Evolutionary conservation across 352 stramenopile genomes (phyloP), one percentile per base, ranked within the genome.

Genomic region (Phytophthora parvispora): DNA sequence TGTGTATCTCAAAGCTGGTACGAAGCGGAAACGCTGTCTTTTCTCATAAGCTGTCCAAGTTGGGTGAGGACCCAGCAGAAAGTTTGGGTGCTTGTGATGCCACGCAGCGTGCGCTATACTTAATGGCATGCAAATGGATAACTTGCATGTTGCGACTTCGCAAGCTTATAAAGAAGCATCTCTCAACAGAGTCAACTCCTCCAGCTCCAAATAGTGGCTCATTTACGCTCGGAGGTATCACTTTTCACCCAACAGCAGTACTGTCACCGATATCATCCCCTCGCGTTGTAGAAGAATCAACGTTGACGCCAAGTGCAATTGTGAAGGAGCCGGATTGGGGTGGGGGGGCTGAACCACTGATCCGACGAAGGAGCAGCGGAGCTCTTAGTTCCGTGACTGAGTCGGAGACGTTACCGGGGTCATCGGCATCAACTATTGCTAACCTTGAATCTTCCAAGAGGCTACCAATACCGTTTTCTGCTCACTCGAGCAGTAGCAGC

Each of bases 91-190:
- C 80, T 16, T 89, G 77, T 18, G 84, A 92, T 62, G 64, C 67
- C 0, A 79, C 72, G 2, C 86, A 93, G 24, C 84, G 84, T 0
- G 69, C 72, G 10, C 42, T 95, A 31, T 95, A 95, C 62, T 71
- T 89, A 36, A 61, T 89, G 36, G 74, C 78, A n/a, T 95, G 87
- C 55, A 77, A 80, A 24, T 95, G 87, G 87, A 90, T 95, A 20
- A 80, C 84, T 15, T 87, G 77, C 54, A 89, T 93, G 67, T 70
- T 92, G 16, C 86, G 91, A 34, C 81, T 95, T 50, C 84, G 84
- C 25, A 88, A 90, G 22, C 48, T 87, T 22, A 93, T 94, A 52
- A 89, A 89, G 38, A 78, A 80, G 20, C 80, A 85, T 53, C 45
- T 95, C 28, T 78, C 74, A n/a, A 81, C 71, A 9, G 69, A 83